Evolutionary conservation across 805 yeast species (phyloP), one percentile per base, ranked within the genome.

Genomic region (Torulaspora maleeae): DNA sequence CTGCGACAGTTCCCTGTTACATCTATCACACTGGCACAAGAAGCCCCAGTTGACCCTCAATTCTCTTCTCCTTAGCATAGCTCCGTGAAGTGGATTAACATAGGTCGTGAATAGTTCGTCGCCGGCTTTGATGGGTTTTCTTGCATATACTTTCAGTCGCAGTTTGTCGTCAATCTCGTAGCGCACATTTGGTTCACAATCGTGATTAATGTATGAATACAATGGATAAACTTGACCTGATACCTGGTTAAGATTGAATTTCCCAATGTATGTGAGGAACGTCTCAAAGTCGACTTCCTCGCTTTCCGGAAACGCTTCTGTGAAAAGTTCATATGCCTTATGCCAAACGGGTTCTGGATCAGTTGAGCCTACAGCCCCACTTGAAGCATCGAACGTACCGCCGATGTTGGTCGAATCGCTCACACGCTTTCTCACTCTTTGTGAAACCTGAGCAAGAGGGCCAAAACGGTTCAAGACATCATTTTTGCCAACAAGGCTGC

Each of bases 31-130:
- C 20, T 61, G 63, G 63, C 95, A 87, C 15, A 75, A 58, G 61
- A 87, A 87, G 3, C 95, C 95, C 86, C 88, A 87, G 54, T 83
- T 82, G 10, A 80, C 78, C 47, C 90, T 66, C 39, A 87, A 67
- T 51, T 77, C 80, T 51, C 83, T 63, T 55, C 78, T 80, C 51
- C 95, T 74, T 47, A 81, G 78, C 37, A 73, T 77, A 7, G 81
- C 76, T 2, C 79, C 76, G 54, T 78, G 80, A 5, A 68, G 61
- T 1, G 89, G 87, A 54, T 83, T 79, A 1, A 86, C 86, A 55
- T 87, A 87, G 2, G 83, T 73, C 1, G 85, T 79, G 0, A 77
- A 68, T 33, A 87, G 71, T 59, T 86, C 93, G 53, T 83, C 89
- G 15, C 83, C 84, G 1, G 75, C 68, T 41, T 65, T 65, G 33